Base-by-base conservation (phyloP, 129 eudicot genomes). In the Centrapalus pauciflorus region DNA sequence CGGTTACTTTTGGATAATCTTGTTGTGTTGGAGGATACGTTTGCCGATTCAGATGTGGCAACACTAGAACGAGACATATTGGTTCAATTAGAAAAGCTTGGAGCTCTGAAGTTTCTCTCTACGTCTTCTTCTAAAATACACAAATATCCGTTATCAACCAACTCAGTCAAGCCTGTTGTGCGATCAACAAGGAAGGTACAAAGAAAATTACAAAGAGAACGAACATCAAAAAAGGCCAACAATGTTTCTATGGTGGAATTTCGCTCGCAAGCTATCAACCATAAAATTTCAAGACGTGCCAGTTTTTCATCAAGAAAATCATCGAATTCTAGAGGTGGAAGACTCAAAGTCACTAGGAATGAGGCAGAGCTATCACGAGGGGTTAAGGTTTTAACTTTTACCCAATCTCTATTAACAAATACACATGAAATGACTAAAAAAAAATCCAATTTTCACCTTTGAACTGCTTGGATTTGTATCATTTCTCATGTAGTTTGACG, bases 281-380 rank as follows among this genome's bases (percentile, higher is more conserved):
- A 62, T 35, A 75, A 67, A 56, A 64, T 54, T 16, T 65, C 45
- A 57, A 76, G 62, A 43, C 79, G 73, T 41, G 79, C 57, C 7
- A 70, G 73, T 26, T 25, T 57, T 66, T 70, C 80, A 7, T 27
- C 72, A 45, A 72, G 76, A 71, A 77, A 49, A 64, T 25, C 69
- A 30, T 51, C 71, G 4, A 78, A 38, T 23, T 72, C 76, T 7
- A 78, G 61, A 72, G 76, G 66, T 19, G 73, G 76, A 76, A 72
- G 80, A 63, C 59, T 32, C 61, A 80, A 78, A 50, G n/a, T 76
- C 78, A 75, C 88, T 48, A 91, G 80, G 76, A 87, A 76, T 58
- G 97, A 91, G 77, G 96, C 85, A 2, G 96, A 91, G 64, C 73
- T 91, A 84, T 76, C 96, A 5, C 72, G 63, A 62, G 94, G 90